phyloP scores from a whole-genome alignment of 2,329 filamentous ascomycete species.

The Claviceps fusiformis region DNA sequence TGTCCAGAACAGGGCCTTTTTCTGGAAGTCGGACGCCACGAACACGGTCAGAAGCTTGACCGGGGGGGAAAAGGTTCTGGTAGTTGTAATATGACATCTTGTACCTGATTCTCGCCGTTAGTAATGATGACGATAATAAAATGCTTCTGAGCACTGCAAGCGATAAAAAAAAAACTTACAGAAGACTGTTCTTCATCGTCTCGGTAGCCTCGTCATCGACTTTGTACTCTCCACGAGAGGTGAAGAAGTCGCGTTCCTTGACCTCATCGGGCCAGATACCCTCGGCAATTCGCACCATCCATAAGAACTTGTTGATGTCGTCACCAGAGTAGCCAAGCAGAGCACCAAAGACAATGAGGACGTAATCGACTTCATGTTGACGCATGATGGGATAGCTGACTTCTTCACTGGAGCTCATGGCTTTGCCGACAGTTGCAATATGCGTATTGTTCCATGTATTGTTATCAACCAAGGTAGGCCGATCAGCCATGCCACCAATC shows the following conservation, averaged over 20 bases:
- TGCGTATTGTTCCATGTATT: constrained; percentile 99
- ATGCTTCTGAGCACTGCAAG: too few species aligned
- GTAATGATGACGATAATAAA: too few species aligned
- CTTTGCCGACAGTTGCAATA: constrained; percentile 97
- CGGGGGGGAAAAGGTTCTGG: constrained; percentile 76
- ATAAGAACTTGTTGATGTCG: constrained; percentile 99
- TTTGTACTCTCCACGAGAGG: constrained; percentile 80
- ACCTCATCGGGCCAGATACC: constrained; percentile 99
- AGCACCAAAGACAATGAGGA: constrained; percentile 93
- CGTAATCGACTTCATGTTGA: constrained; percentile 96
- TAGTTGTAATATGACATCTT: constrained; percentile 99
- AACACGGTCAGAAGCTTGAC: constrained; percentile 83
- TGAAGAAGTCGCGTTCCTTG: constrained; percentile 95
- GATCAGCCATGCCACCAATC: constrained; percentile 97
- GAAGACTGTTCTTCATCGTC: constrained; percentile 98
- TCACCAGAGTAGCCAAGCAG: constrained; percentile 95
- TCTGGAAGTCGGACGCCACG: constrained; percentile 70
- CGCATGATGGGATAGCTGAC: constrained; percentile 98
- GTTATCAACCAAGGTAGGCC: constrained; percentile 94
- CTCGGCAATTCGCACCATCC: constrained; percentile 99
- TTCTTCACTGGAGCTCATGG: constrained; percentile 94
- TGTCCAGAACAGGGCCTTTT: constrained; percentile 71
- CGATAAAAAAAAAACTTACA: constrained; percentile 47
- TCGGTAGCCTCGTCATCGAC: constrained; percentile 89
- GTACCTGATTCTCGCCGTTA: constrained; percentile 52